These are phyloP conservation scores for Geotrichum cucujoidarum DNA, from an alignment of 1,139 yeast species.

Conservation along the genomic window DNA sequence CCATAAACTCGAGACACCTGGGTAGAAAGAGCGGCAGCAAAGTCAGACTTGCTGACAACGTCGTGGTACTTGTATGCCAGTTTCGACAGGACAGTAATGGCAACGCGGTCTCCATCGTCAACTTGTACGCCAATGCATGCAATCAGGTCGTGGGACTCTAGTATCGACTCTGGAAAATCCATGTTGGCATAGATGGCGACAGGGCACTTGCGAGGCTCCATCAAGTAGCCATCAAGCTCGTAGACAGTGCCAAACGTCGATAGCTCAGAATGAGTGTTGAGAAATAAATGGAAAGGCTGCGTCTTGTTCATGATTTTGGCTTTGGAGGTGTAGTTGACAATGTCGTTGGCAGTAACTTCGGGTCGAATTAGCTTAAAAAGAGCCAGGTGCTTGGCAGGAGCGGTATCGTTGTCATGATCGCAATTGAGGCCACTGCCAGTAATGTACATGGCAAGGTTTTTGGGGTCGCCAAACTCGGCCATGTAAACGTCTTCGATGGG, in stretches of 20 bases:
- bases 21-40: conserved; percentile 29
- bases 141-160: conserved; percentile 41
- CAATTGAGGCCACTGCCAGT: conserved; percentile 16
- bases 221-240: conserved; percentile 52
- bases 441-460: conserved; percentile 23
- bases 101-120: conserved; percentile 17
- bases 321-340: conserved; percentile 66
- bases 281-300: conserved; percentile 83
- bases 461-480: conserved; percentile 29
- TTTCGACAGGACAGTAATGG: conserved; percentile 27
- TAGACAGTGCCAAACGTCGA: conserved; percentile 76
- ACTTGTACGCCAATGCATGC: conserved; percentile 37
- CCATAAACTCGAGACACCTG: conserved; percentile 36
- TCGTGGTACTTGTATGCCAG: conserved; percentile 32
- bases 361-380: conserved; percentile 31
- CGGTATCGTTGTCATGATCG: conserved; percentile 13
- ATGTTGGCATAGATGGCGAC: conserved; percentile 63
- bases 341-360: conserved; percentile 40
- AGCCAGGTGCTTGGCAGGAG: conserved; percentile 10
- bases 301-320: conserved; percentile 73
- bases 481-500: conserved; percentile 47
- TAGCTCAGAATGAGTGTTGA: conserved; percentile 40
- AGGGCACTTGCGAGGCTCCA: conserved; percentile 49
- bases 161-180: conserved; percentile 35
- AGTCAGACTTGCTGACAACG: conserved; percentile 27